phyloP scores from a whole-genome alignment of 345 rosid species.

The Trapa bicornis region DNA sequence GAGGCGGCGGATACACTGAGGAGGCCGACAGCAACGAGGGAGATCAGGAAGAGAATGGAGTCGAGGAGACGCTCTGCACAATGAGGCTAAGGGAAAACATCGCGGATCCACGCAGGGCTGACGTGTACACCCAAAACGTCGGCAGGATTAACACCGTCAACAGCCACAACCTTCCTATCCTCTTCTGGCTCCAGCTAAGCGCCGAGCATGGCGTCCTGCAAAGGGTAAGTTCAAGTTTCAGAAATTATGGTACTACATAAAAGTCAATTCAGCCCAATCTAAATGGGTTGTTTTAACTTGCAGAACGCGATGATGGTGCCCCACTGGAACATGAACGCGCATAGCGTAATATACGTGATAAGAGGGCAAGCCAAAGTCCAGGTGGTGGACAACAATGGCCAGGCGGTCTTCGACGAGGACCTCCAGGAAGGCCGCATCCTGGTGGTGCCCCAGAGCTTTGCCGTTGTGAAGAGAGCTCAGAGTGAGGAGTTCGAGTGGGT shows the following conservation, averaged over 20 bases:
- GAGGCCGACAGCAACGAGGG: background rate
- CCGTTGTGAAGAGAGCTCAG: slow-evolving; percentile 33
- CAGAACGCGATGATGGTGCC: slow-evolving; percentile 56
- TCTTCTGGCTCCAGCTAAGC: slow-evolving; percentile 37
- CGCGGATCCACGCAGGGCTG: slow-evolving; percentile 45
- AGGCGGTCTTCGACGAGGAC: slow-evolving; percentile 35
- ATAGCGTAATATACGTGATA: slow-evolving; percentile 46
- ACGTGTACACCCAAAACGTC: slow-evolving; percentile 37
- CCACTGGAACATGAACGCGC: slow-evolving; percentile 52
- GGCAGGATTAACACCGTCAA: slow-evolving; percentile 46
- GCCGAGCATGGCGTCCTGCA: slow-evolving; percentile 35
- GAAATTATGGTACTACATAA: background rate
- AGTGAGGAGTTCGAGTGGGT: slow-evolving; percentile 49
- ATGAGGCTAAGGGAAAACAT: slow-evolving; percentile 52
- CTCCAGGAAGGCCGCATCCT: slow-evolving; percentile 45
- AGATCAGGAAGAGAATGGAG: slow-evolving; percentile 25
- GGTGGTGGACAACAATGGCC: slow-evolving; percentile 45
- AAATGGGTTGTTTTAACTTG: background rate
- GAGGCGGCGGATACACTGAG: background rate
- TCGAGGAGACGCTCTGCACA: slow-evolving; percentile 67
- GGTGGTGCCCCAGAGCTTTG: slow-evolving; percentile 56
- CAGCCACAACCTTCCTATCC: slow-evolving; percentile 55
- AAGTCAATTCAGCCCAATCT: too few relatives aligned
- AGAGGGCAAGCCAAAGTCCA: slow-evolving; percentile 44
- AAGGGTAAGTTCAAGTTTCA: slow-evolving; percentile 6